These are phyloP conservation scores for Theobroma cacao DNA, from an alignment of 345 rosid genomes.

Conservation along the genomic window DNA sequence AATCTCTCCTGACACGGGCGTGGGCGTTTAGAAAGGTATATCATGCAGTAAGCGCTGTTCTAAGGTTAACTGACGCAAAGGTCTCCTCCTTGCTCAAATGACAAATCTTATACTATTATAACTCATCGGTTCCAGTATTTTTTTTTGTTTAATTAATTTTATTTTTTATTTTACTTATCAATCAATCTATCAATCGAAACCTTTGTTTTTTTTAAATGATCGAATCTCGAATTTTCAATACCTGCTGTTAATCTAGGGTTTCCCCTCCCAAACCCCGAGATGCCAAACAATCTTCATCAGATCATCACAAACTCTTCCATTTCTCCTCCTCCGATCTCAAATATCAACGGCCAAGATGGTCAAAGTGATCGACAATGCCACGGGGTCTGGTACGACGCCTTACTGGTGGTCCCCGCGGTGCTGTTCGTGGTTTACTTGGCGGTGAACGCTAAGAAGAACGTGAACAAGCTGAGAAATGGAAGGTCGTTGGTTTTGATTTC, in stretches of 20 bases:
- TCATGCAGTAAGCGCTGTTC: no score
- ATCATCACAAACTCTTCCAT: conserved; percentile 11
- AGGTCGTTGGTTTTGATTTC: conserved; percentile 48
- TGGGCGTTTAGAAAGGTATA: no score
- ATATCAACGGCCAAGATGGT: not conserved
- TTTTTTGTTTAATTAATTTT: not conserved
- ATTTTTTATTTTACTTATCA: not conserved
- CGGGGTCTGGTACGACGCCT: conserved; percentile 30
- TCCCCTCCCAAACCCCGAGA: not conserved
- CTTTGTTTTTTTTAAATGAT: no score
- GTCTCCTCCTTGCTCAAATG: no score
- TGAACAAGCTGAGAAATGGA: conserved; percentile 42
- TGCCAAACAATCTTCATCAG: conserved; percentile 18
- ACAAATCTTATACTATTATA: no score
- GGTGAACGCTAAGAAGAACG: conserved; percentile 45
- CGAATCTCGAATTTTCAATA: not conserved
- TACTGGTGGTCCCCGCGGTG: conserved; percentile 35
- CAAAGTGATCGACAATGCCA: conserved; percentile 32
- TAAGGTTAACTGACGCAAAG: no score
- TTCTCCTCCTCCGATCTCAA: conserved; percentile 13
- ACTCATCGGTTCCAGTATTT: not conserved
- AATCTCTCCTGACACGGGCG: no score
- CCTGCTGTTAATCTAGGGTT: conserved; percentile 16
- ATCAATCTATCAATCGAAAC: not conserved
- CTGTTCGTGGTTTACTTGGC: conserved; percentile 51